Evolutionary conservation across 2,329 filamentous ascomycete genomes (phyloP).

Genomic region (Penicillium sp.): DNA sequence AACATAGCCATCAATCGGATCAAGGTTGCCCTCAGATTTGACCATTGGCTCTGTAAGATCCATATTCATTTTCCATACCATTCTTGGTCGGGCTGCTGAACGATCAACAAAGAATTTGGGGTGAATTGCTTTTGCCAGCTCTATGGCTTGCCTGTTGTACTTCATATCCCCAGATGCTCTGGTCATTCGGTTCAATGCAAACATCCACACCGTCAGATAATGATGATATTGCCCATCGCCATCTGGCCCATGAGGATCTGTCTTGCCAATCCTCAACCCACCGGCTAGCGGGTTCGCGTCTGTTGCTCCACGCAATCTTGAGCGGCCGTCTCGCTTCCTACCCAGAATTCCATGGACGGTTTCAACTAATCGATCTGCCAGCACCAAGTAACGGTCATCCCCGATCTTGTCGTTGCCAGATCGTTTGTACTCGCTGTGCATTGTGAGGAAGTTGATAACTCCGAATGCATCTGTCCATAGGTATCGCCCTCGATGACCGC

Average conservation of each 20-base stretch:
- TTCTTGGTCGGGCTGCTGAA: slow-evolving; percentile 33
- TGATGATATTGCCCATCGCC: slow-evolving; percentile 63
- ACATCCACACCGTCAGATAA: slow-evolving; percentile 64
- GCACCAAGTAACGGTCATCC: slow-evolving; percentile 47
- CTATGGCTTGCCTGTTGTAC: slow-evolving; percentile 54
- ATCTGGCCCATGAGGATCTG: slow-evolving; percentile 50
- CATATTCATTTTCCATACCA: slow-evolving; percentile 59
- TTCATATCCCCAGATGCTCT: slow-evolving; percentile 47
- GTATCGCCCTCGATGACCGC: slow-evolving; percentile 58
- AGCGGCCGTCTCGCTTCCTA: slow-evolving; percentile 49
- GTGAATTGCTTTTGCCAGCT: slow-evolving; percentile 55
- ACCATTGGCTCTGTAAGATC: slow-evolving; percentile 52
- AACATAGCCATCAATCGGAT: slow-evolving; percentile 56
- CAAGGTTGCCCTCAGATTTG: slow-evolving; percentile 54
- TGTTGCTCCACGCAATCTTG: slow-evolving; percentile 53
- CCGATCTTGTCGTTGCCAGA: slow-evolving; percentile 10
- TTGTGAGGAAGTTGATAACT: slow-evolving; percentile 58
- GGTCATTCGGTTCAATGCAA: slow-evolving; percentile 57
- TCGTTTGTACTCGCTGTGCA: slow-evolving; percentile 43
- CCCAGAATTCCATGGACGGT: slow-evolving; percentile 57
- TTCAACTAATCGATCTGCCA: slow-evolving; percentile 51
- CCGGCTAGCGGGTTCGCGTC: slow-evolving; percentile 54
- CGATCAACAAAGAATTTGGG: slow-evolving; percentile 51
- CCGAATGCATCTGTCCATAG: slow-evolving; percentile 63
- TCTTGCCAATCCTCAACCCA: slow-evolving; percentile 59